Conservation (phyloP, 1,284 basidiomycete genomes). For the Mycena citricolor region DNA sequence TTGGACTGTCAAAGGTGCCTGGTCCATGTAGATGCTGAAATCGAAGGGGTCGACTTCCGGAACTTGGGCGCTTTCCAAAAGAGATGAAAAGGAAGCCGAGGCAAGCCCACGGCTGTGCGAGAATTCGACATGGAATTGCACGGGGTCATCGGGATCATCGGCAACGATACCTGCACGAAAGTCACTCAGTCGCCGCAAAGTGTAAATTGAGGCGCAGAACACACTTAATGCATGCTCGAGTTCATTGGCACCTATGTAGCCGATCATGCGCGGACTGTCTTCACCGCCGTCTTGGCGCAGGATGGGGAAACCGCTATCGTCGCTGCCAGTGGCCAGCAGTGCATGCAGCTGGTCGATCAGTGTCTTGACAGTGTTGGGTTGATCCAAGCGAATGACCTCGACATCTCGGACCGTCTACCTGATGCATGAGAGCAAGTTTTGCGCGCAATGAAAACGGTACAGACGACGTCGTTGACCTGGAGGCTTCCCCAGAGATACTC, state of each 20-base stretch:
- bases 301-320: slow-evolving; percentile 92
- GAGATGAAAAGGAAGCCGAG: slow-evolving; percentile 58
- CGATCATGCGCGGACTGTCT: slow-evolving; percentile 71
- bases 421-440: slow-evolving; percentile 52
- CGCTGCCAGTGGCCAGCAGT: slow-evolving; percentile 58
- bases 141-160: slow-evolving; percentile 64
- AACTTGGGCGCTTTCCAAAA: slow-evolving; percentile 41
- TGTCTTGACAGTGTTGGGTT: slow-evolving; percentile 68
- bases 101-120: slow-evolving; percentile 42
- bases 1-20: slow-evolving; percentile 84
- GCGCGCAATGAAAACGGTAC: slow-evolving; percentile 29
- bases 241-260: slow-evolving; percentile 91
- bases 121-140: slow-evolving; percentile 62
- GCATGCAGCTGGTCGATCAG: slow-evolving; percentile 67
- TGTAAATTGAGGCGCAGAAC: slow-evolving; percentile 43
- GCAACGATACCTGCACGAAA: slow-evolving; percentile 75
- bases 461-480: slow-evolving; percentile 74
- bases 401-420: slow-evolving; percentile 70
- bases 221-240: slow-evolving; percentile 94
- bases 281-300: slow-evolving; percentile 48
- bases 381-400: slow-evolving; percentile 66
- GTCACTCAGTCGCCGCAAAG: slow-evolving; percentile 79
- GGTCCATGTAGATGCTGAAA: slow-evolving; percentile 88
- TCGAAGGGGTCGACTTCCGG: slow-evolving; percentile 67
- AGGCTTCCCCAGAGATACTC: slow-evolving; percentile 84